Evolutionary conservation across 371 early-diverging fungal species (phyloP).

Genomic region (Dichotomocladium elegans): DNA sequence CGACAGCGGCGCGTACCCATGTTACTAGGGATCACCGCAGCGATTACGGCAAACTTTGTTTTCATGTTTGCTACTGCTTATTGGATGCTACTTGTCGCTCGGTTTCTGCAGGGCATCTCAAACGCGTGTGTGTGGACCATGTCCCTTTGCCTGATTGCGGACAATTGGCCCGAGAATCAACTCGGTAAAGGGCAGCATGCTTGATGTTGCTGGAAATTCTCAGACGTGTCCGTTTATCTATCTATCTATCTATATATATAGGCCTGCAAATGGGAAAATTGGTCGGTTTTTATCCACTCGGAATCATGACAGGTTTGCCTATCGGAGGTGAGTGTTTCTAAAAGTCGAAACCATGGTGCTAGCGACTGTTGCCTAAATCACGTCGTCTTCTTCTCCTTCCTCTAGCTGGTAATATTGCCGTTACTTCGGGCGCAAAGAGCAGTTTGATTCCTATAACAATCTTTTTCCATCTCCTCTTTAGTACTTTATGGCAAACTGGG

Average conservation of each 20-base stretch:
- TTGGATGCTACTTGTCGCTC: constrained; percentile 57
- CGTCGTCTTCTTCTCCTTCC: background rate
- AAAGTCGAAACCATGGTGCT: background rate
- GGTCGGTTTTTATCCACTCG: constrained; percentile 58
- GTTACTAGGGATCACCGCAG: constrained; percentile 54
- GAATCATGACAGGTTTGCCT: constrained; percentile 59
- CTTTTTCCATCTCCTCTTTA: background rate
- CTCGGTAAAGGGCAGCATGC: constrained; percentile 32
- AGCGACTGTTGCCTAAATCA: too few species aligned
- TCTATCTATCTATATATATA: background rate
- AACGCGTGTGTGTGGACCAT: constrained; percentile 64
- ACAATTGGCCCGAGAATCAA: constrained; percentile 52
- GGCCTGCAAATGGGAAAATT: constrained; percentile 63
- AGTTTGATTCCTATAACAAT: background rate
- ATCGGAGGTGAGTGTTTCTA: constrained; percentile 43
- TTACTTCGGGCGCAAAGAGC: background rate
- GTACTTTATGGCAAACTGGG: constrained; percentile 62
- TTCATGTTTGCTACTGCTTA: constrained; percentile 56
- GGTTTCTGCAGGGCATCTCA: constrained; percentile 66
- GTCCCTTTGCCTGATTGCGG: constrained; percentile 59
- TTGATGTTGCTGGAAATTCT: too few species aligned
- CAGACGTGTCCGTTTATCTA: background rate
- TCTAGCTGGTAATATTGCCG: background rate
- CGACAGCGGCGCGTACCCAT: constrained; percentile 56
- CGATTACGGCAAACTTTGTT: constrained; percentile 53